These are phyloP conservation scores for Nissolia schottii DNA, from an alignment of 306 rosid genomes.

Conservation along the genomic window DNA sequence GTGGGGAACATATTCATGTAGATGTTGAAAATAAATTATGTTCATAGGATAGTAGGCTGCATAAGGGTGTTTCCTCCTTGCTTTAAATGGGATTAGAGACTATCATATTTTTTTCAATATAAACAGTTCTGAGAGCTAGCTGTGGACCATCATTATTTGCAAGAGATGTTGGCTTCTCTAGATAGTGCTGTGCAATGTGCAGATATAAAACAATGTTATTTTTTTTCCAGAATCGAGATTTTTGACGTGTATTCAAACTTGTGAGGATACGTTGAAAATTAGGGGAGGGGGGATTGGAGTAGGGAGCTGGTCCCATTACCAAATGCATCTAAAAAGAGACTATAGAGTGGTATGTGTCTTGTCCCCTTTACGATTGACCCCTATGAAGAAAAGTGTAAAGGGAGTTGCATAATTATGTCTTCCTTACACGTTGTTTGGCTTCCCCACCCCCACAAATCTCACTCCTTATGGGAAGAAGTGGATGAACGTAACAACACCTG, in stretches of 20 bases:
- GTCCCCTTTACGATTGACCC: slow-evolving; percentile 62
- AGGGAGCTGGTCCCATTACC: slow-evolving; percentile 50
- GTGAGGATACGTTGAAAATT: slow-evolving; percentile 48
- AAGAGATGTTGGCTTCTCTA: slow-evolving; percentile 43
- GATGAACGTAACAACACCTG: slow-evolving; percentile 46
- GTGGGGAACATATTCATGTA: slow-evolving; percentile 97
- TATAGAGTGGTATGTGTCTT: slow-evolving; percentile 57
- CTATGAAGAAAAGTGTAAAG: slow-evolving; percentile 63
- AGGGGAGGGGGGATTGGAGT: slow-evolving; percentile 21
- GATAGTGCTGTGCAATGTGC: slow-evolving; percentile 51
- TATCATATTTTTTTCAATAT: slow-evolving; percentile 49
- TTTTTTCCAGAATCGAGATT: slow-evolving; percentile 27
- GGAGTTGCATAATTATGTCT: slow-evolving; percentile 65
- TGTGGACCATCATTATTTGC: slow-evolving; percentile 59
- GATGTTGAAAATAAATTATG: slow-evolving; percentile 60
- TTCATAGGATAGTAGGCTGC: slow-evolving; percentile 50
- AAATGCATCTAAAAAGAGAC: slow-evolving; percentile 70
- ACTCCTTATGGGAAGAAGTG: slow-evolving; percentile 39
- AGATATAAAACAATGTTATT: slow-evolving; percentile 23
- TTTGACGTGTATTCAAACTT: slow-evolving; percentile 26
- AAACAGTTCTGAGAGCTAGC: slow-evolving; percentile 38
- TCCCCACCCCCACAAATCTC: slow-evolving; percentile 15
- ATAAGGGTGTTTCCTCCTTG: slow-evolving; percentile 47
- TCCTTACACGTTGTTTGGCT: slow-evolving; percentile 39
- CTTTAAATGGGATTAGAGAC: slow-evolving; percentile 41